Evolutionary conservation across 306 rosid species (phyloP), one percentile per base, ranked within the genome.

Genomic region (Cajanus cajan): DNA sequence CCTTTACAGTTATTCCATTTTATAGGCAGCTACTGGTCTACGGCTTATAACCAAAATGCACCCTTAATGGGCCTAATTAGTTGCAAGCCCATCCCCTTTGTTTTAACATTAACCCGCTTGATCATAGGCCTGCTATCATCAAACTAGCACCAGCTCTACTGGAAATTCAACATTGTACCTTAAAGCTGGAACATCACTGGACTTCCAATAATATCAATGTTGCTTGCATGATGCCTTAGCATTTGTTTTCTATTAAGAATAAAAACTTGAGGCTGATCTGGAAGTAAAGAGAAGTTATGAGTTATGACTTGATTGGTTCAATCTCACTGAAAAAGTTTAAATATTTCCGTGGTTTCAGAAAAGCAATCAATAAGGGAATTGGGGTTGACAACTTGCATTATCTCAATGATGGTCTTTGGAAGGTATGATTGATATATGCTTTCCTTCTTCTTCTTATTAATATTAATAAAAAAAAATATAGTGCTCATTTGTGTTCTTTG

Each of bases 381-480:
- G 98, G 98, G 39, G 94, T 95, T 55, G 98, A 95, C 91, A 95
- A 92, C 83, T 87, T 95, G 97, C 98, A 95, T 82, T 95, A 95
- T 86, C 98, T 95, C 73, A 95, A 95, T 71, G 98, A 95, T 54
- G 98, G 98, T 63, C 98, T 95, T 83, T 92, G 98, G 98, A 95
- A 95, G 98, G 98, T 95, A 92, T 40, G 41, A 19, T 66, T 57
- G 40, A 71, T 67, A 44, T 54, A 54, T 64, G 15, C 8, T 77
- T 69, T 12, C 72, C 34, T 74, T 73, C 52, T 36, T 73, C 31
- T 79, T 31, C 39, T 7, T 71, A 6, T 58, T 58, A 34, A 55
- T 15, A 16, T 76, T 43, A 39, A 47, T 12, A 19, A n/a, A 8
- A 28, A 58, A 43, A 14, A 67, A 34, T 44, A 5, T 48, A 59